phyloP scores from a whole-genome alignment of 2,329 filamentous ascomycete species.

The Botryosphaeria dothidea region DNA sequence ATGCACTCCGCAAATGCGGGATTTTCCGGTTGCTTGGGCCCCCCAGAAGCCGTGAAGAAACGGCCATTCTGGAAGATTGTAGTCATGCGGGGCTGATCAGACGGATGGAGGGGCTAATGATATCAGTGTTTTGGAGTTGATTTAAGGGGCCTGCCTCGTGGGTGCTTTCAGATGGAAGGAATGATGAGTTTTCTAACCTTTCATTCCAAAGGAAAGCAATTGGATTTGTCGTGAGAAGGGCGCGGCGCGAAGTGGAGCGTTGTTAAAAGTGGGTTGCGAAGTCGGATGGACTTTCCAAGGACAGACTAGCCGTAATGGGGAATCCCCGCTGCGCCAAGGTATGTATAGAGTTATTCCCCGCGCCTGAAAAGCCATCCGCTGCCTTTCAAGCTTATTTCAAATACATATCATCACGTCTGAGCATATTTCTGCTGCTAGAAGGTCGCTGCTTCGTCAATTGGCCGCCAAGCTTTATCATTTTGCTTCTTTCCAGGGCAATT shows the following conservation, averaged over 20 bases:
- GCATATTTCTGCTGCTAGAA: too few relatives aligned
- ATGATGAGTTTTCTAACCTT: neutral
- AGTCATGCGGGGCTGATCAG: neutral
- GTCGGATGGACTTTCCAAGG: conserved; percentile 11
- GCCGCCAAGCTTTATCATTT: too few relatives aligned
- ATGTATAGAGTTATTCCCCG: neutral
- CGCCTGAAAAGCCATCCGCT: too few relatives aligned
- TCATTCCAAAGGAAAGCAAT: too few relatives aligned
- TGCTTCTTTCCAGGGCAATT: too few relatives aligned
- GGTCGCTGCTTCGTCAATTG: too few relatives aligned
- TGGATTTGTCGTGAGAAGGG: neutral
- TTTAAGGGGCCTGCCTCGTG: neutral
- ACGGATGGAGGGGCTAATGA: neutral
- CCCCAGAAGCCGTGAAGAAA: conserved; percentile 24
- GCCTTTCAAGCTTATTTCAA: too few relatives aligned
- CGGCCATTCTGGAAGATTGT: conserved; percentile 36
- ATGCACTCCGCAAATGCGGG: conserved; percentile 36
- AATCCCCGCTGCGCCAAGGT: neutral
- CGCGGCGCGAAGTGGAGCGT: neutral
- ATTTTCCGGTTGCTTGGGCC: conserved; percentile 18
- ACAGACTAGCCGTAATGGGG: neutral
- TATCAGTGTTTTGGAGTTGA: neutral
- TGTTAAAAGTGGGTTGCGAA: conserved; percentile 4
- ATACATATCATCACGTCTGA: too few relatives aligned
- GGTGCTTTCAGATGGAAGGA: neutral